Conservation (phyloP, 1,139 yeast species). For the Debaryomycetaceae sp. region DNA sequence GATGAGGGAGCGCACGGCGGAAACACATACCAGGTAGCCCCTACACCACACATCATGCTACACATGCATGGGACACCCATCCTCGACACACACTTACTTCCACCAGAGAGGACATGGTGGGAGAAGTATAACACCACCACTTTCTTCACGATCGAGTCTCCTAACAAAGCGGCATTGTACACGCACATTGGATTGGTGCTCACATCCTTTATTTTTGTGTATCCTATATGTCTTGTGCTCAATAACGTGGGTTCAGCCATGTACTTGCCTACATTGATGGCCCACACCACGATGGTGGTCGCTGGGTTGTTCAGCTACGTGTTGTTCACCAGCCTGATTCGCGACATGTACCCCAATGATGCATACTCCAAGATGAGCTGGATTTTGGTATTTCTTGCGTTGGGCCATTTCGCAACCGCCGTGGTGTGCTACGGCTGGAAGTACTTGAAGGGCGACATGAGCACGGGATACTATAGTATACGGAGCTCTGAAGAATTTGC, state of each 20-base stretch:
- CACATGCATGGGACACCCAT: constrained; percentile 77
- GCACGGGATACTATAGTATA: background rate
- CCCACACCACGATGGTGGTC: constrained; percentile 45
- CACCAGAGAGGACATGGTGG: constrained; percentile 79
- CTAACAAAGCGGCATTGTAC: constrained; percentile 51
- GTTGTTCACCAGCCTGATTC: constrained; percentile 57
- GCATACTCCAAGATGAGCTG: constrained; percentile 67
- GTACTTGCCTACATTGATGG: constrained; percentile 54
- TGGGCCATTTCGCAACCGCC: constrained; percentile 55
- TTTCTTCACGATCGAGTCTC: constrained; percentile 55
- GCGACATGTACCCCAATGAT: constrained; percentile 65
- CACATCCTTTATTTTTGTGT: constrained; percentile 50
- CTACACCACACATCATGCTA: constrained; percentile 49
- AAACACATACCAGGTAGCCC: constrained; percentile 11
- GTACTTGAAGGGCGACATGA: constrained; percentile 3
- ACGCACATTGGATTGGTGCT: constrained; percentile 52
- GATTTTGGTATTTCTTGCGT: constrained; percentile 51
- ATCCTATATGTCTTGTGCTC: constrained; percentile 69
- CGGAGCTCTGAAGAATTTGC: constrained; percentile 5
- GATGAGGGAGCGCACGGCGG: background rate
- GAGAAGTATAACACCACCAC: constrained; percentile 76
- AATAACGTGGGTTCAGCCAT: constrained; percentile 56
- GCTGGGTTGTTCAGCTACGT: constrained; percentile 57
- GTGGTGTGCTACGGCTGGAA: constrained; percentile 18
- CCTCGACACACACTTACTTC: constrained; percentile 60